Base-by-base conservation (phyloP, 2,329 filamentous ascomycete genomes). In the Penicillium occitanis region DNA sequence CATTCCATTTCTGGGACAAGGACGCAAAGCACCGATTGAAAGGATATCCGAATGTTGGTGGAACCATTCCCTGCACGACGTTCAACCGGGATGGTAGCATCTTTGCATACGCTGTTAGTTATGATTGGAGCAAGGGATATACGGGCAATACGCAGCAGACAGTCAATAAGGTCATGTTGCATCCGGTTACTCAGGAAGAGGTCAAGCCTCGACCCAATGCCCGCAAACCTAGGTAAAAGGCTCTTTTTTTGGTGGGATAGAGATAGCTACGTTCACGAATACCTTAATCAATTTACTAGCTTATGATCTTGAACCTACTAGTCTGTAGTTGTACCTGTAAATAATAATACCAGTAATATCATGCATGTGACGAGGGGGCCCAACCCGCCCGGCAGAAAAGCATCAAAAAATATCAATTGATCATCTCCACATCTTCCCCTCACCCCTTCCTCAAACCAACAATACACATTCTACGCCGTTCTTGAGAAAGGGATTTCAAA, bases 51-150 rank as follows among this genome's bases (percentile, higher is more conserved):
- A 85, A 87, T 28, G 90, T 93, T 5, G 91, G 91, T 19, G 93
- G 93, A 66, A 92, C 91, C 73, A 99, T 99, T 81, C 91, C 91
- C 7, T 86, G 91, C 28, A 97, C 93, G 1, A 91, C 88, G n/a
- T 99, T 99, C 84, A 96, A 93, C 82, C 87, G 88, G 72, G 90
- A 85, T 66, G 95, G 95, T 62, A 89, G 80, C 75, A 92, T 94
- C 73, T 95, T 95, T 75, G 91, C 91, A 17, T 95, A 95, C 72
- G 92, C 93, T 30, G 87, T 97, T 58, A 93, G 92, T 76, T 99
- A 99, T 78, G 95, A 99, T 81, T 99, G 95, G 95, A 93, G 91
- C 81, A 98, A 99, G 83, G 95, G 95, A 17, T 97, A 94, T 81
- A 87, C 91, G 70, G 87, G 84, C 70, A 98, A 98, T 80, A 95